phyloP scores from a whole-genome alignment of 2,329 filamentous ascomycete genomes.

The Fusarium mundagurra region DNA sequence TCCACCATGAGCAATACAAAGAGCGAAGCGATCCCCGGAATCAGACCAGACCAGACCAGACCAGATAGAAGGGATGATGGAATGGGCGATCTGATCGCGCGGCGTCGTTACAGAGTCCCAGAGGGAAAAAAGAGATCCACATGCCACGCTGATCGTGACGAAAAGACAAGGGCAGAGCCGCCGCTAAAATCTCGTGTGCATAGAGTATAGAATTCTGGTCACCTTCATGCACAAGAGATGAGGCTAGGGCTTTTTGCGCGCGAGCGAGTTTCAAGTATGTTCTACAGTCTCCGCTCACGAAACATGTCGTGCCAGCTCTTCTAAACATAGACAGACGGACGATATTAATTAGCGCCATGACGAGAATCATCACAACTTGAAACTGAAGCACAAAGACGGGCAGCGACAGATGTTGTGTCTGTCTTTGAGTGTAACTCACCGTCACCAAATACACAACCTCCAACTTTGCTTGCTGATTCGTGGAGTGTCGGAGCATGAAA shows the following conservation, averaged over 20 bases:
- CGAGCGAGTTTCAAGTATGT: constrained; percentile 14
- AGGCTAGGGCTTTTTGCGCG: constrained; percentile 17
- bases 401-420: constrained; percentile 9
- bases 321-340: constrained; percentile 3
- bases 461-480: constrained; percentile 30
- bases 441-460: constrained; percentile 5
- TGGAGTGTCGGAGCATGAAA: constrained; percentile 39
- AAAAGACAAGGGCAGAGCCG: constrained; percentile 34
- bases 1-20: constrained; percentile 1
- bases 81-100: constrained; percentile 20
- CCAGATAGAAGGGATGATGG: constrained; percentile 3
- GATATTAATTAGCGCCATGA: not conserved
- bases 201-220: constrained; percentile 10
- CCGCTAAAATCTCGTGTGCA: constrained; percentile 23
- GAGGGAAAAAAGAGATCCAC: constrained; percentile 28
- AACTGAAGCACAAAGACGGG: constrained; percentile 22
- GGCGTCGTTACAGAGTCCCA: constrained; percentile 18
- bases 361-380: constrained; percentile 7
- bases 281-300: constrained; percentile 5
- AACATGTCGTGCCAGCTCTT: constrained; percentile 2
- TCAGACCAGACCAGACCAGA: not conserved
- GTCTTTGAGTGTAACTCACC: not conserved
- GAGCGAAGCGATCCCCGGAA: constrained; percentile 19
- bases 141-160: constrained; percentile 32
- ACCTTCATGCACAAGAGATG: constrained; percentile 26